Evolutionary conservation across 2,329 filamentous ascomycete genomes (phyloP).

Genomic region (Cladobotryum protrusum): DNA sequence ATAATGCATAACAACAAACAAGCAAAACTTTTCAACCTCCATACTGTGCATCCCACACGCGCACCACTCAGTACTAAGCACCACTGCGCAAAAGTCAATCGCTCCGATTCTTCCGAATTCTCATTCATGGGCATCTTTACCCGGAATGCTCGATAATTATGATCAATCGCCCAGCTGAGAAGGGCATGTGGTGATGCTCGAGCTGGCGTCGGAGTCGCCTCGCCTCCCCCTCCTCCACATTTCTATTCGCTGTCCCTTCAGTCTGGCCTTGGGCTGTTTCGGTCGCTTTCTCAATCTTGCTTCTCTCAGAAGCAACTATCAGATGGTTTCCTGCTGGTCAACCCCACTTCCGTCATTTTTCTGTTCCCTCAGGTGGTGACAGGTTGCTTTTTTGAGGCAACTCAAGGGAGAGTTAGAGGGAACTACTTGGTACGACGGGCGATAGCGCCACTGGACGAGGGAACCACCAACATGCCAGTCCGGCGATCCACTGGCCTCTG

Average conservation of each 20-base stretch:
- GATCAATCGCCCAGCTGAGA: background rate
- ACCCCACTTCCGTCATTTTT: slow-evolving; percentile 1
- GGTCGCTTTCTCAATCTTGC: background rate
- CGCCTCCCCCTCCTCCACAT: background rate
- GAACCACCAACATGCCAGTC: slow-evolving; percentile 15
- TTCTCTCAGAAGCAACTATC: background rate
- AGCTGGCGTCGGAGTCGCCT: background rate
- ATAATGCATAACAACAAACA: too few species aligned
- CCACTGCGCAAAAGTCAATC: too few species aligned
- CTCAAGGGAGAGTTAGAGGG: slow-evolving; percentile 5
- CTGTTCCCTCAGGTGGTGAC: slow-evolving; percentile 1
- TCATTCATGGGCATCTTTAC: background rate
- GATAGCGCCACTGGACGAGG: slow-evolving; percentile 6
- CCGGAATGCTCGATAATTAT: background rate
- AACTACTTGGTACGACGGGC: slow-evolving; percentile 6
- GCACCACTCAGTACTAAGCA: too few species aligned
- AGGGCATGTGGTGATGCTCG: background rate
- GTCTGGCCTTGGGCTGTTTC: background rate
- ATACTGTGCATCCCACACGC: too few species aligned
- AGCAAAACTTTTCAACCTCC: too few species aligned
- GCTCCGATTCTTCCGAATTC: too few species aligned
- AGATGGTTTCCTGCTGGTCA: background rate
- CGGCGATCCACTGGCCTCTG: slow-evolving; percentile 13
- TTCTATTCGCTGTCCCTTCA: background rate
- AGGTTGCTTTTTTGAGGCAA: slow-evolving; percentile 6